Conservation (phyloP, 176 grass and related monocot genomes). For the Bromus sterilis region DNA sequence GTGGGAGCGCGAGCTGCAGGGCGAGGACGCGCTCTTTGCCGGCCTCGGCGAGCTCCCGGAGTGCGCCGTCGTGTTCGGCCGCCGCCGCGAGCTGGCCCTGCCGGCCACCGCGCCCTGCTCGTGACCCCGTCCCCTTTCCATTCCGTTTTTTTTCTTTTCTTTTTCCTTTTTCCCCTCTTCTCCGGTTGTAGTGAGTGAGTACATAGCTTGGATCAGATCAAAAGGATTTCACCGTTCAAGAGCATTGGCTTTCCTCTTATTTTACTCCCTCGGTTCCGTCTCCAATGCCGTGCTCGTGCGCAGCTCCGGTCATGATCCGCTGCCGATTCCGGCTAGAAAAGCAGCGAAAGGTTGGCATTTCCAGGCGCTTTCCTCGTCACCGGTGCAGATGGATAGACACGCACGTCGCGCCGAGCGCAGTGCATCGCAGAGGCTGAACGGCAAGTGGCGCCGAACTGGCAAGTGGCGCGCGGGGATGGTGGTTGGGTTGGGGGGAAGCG, state of each 20-base stretch:
- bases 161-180: neutral
- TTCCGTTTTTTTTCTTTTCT: too few relatives aligned
- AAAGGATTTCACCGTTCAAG: slow-evolving; percentile 5
- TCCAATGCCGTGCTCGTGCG: neutral
- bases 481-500: neutral
- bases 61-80: slow-evolving; percentile 72
- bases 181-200: slow-evolving; percentile 24
- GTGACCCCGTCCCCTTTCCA: neutral
- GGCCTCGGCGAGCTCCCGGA: slow-evolving; percentile 92
- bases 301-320: neutral
- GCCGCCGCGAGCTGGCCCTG: slow-evolving; percentile 29
- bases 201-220: slow-evolving; percentile 36
- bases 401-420: too few relatives aligned
- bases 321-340: neutral
- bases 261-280: neutral
- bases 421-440: too few relatives aligned
- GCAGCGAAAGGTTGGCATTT: slow-evolving; percentile 27
- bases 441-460: too few relatives aligned
- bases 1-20: slow-evolving; percentile 41
- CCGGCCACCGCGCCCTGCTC: slow-evolving; percentile 43
- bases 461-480: slow-evolving; percentile 3
- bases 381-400: too few relatives aligned
- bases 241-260: neutral
- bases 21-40: slow-evolving; percentile 81
- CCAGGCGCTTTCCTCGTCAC: slow-evolving; percentile 10